Base-by-base conservation (phyloP, 2,329 filamentous ascomycete genomes). In the Aureobasidium mangrovei region DNA sequence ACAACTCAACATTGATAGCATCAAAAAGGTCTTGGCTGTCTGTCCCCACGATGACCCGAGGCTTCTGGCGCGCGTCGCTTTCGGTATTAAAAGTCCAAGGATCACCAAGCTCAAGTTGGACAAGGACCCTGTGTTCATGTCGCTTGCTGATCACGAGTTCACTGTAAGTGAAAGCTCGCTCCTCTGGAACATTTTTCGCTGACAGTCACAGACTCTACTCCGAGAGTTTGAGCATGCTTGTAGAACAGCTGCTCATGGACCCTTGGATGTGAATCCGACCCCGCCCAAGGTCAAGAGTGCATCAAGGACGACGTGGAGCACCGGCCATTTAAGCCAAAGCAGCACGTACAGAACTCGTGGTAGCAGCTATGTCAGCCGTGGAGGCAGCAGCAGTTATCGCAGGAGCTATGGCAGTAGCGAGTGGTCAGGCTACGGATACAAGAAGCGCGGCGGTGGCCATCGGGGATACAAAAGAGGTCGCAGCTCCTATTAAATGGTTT, bases 21-120 rank as follows among this genome's bases (percentile, higher is more conserved):
- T 83, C 44, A 55, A 64, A 5, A 63, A 61, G 1, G 66, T 84
- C 1, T 57, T 64, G 0, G 69, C 64, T 0, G 74, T 76, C 9
- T 60, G 66, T 0, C 72, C 75, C 1, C 70, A 78, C 2, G 77
- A 84, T 44, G 81, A 85, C 61, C 72, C 81, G 2, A 66, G 81
- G 9, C 78, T 82, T 58, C 67, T 84, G 29, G 79, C 82, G 0
- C 72, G 77, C 24, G 67, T 84, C 3, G 81, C 80, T 0, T 84
- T 83, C 62, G 82, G 82, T 0, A 83, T 84, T 61, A 71, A 70
- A 42, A 84, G 79, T 59, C 82, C 81, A 0, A 67, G 80, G 1
- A 72, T 81, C 0, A 71, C 66, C 4, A 64, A 69, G 36, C 62
- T 80, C 51, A 78, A 75, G 61, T 59, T 83, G 32, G 68, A 72